Percentiles rank a stretch among this genome's conserved stretches.
These are phyloP conservation scores for Bretschneidera sinensis DNA, from an alignment of 345 rosid species.

Conservation along the genomic window DNA sequence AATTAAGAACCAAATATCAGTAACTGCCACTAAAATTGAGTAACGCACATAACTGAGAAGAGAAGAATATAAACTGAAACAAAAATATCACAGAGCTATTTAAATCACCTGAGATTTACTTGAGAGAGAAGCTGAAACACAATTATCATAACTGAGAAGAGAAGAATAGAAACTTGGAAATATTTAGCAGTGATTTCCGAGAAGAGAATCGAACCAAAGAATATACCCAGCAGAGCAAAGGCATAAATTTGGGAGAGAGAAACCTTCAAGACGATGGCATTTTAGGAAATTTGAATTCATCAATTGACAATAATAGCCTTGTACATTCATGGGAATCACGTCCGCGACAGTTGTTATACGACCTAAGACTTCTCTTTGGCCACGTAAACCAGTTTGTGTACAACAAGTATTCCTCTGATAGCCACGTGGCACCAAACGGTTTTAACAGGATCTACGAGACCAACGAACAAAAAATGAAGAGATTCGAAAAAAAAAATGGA, in stretches of 20 bases:
- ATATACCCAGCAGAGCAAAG: conserved; percentile 37
- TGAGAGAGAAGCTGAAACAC: conserved; percentile 6
- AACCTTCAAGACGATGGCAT: conserved; percentile 12
- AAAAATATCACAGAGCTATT: conserved; percentile 1
- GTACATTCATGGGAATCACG: conserved; percentile 5
- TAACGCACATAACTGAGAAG: background rate
- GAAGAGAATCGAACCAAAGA: conserved; percentile 36
- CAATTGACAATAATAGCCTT: conserved; percentile 23
- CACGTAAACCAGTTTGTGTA: no score
- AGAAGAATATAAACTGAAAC: background rate
- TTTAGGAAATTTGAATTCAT: conserved; percentile 7
- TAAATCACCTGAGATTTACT: conserved; percentile 21
- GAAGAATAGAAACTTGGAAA: conserved; percentile 3
- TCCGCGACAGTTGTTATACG: conserved; percentile 1
- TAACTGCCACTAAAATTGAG: background rate
- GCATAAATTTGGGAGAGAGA: conserved; percentile 8
- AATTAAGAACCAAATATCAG: background rate
- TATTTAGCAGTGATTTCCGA: conserved; percentile 1
- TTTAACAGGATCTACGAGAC: no score
- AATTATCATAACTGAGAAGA: background rate
- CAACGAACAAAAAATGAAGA: no score
- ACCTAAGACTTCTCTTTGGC: no score
- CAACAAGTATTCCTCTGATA: background rate
- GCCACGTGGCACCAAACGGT: conserved; percentile 26
- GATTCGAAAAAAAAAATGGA: no score